phyloP scores from a whole-genome alignment of 306 rosid genomes.

The Bauhinia variegata region DNA sequence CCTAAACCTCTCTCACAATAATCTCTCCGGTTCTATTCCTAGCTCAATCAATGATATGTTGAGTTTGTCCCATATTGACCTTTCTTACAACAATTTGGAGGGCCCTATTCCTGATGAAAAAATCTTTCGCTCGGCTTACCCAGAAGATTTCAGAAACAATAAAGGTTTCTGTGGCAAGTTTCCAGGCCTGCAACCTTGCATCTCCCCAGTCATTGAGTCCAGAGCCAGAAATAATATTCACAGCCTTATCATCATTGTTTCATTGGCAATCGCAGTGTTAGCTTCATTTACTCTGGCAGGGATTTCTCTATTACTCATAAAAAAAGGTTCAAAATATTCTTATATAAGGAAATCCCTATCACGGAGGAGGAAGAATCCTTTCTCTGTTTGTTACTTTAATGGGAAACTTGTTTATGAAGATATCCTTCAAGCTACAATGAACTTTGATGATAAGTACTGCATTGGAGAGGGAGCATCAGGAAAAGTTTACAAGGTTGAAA shows the following conservation, averaged over 20 bases:
- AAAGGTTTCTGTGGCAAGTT: slow-evolving; percentile 43
- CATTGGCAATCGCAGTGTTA: slow-evolving; percentile 39
- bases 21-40: slow-evolving; percentile 56
- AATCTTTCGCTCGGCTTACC: slow-evolving; percentile 44
- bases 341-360: not conserved
- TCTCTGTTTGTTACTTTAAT: slow-evolving; percentile 48
- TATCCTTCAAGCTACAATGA: slow-evolving; percentile 47
- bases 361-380: slow-evolving; percentile 26
- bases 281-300: slow-evolving; percentile 24
- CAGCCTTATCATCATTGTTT: slow-evolving; percentile 35
- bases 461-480: slow-evolving; percentile 52
- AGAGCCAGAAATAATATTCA: slow-evolving; percentile 23
- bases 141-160: slow-evolving; percentile 47
- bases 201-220: not conserved
- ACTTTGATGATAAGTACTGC: slow-evolving; percentile 43
- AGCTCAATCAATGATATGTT: slow-evolving; percentile 37
- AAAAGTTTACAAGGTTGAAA: slow-evolving; percentile 44
- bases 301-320: slow-evolving; percentile 6
- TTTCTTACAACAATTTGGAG: slow-evolving; percentile 57
- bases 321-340: slow-evolving; percentile 24
- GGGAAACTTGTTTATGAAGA: slow-evolving; percentile 48
- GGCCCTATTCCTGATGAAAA: slow-evolving; percentile 45
- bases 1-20: slow-evolving; percentile 57
- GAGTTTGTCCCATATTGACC: slow-evolving; percentile 48
- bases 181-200: slow-evolving; percentile 40